These are phyloP conservation scores for Acrocalymma vagum DNA, from an alignment of 2,329 filamentous ascomycete species.

Conservation along the genomic window DNA sequence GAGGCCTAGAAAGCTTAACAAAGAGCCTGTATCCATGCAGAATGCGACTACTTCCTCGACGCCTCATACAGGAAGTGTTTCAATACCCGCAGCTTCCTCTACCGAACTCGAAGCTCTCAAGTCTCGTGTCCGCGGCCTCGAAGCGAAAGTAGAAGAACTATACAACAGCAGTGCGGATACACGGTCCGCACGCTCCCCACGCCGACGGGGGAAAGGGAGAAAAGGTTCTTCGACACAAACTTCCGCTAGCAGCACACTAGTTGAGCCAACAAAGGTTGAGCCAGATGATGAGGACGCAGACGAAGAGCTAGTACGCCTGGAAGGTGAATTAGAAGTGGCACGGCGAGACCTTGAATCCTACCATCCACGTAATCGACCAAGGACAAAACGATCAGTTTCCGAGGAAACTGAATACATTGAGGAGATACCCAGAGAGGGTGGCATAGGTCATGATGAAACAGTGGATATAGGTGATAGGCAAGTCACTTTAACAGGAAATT, in stretches of 20 bases:
- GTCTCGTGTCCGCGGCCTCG: conserved; percentile 42
- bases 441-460: conserved; percentile 2
- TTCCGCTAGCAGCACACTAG: conserved; percentile 9
- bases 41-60: conserved; percentile 6
- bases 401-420: conserved; percentile 30
- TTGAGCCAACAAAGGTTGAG: conserved; percentile 8
- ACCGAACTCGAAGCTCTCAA: conserved; percentile 46
- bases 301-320: conserved; percentile 40
- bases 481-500: conserved; percentile 44
- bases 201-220: conserved; percentile 40
- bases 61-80: conserved; percentile 1
- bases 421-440: conserved; percentile 32
- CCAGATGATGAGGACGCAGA: conserved; percentile 37
- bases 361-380: conserved; percentile 16
- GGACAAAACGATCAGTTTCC: conserved; percentile 11
- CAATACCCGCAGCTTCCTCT: conserved; percentile 16
- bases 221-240: conserved; percentile 30
- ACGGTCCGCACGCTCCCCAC: conserved; percentile 35
- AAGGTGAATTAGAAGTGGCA: conserved; percentile 42
- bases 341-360: conserved; percentile 39
- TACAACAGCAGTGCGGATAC: conserved; percentile 28
- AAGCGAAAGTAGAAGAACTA: conserved; percentile 47
- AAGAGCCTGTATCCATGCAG: conserved; percentile 28
- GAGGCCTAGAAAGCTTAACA: conserved; percentile 44
- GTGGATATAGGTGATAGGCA: conserved; percentile 27